A percentile compares a stretch with the other conserved stretches of the same genome.
phyloP scores from a whole-genome alignment of 441 rosid species.

The Mallotus japonicus region DNA sequence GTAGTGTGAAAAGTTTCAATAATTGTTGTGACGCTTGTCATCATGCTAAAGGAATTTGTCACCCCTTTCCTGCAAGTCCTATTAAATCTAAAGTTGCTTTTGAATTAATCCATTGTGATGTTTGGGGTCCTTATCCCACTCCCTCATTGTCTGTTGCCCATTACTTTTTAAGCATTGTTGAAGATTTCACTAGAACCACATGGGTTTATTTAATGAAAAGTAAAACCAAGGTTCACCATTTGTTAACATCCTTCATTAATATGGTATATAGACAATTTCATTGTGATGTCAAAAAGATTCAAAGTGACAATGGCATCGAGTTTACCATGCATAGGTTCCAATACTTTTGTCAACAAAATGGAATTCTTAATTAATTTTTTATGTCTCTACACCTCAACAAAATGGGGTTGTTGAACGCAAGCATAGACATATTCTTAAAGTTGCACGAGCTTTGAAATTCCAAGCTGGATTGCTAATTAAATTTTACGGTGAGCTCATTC shows the following conservation, averaged over 20 bases:
- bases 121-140: neutral
- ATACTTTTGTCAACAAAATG: neutral
- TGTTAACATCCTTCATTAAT: neutral
- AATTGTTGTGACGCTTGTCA: neutral
- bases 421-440: neutral
- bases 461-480: neutral
- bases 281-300: neutral
- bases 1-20: neutral
- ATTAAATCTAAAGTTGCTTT: constrained; percentile 1
- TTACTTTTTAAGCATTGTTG: neutral
- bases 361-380: neutral
- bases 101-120: constrained; percentile 6
- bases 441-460: neutral
- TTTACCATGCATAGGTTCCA: neutral
- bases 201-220: neutral
- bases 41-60: neutral
- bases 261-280: neutral
- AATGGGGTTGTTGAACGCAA: neutral
- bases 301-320: neutral
- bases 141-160: neutral
- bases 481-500: neutral
- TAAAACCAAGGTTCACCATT: neutral
- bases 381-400: neutral
- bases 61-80: neutral
- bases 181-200: neutral